phyloP scores from a whole-genome alignment of 2,329 filamentous ascomycete genomes.

The Pyrenophora seminiperda region DNA sequence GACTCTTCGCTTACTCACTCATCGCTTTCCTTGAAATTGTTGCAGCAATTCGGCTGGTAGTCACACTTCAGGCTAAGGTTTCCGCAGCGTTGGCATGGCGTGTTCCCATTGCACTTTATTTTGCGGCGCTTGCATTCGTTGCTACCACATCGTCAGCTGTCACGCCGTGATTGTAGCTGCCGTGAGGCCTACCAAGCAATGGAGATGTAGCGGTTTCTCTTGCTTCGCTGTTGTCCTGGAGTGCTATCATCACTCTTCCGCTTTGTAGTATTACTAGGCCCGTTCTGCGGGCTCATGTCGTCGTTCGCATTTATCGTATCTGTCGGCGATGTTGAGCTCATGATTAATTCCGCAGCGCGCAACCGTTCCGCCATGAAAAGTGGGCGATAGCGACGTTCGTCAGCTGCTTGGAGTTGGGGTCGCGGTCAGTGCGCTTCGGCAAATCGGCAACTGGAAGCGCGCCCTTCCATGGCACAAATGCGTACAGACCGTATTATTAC shows the following conservation, averaged over 20 bases:
- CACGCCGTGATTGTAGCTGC: too few species aligned
- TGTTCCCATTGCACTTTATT: constrained; percentile 71
- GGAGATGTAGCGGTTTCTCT: constrained; percentile 67
- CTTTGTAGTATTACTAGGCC: constrained; percentile 40
- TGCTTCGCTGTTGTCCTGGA: constrained; percentile 58
- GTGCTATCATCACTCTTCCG: constrained; percentile 52
- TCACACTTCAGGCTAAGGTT: constrained; percentile 67
- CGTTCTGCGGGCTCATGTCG: constrained; percentile 42
- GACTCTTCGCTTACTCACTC: constrained; percentile 25
- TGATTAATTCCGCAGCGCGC: constrained; percentile 13
- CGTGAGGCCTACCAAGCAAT: constrained; percentile 57
- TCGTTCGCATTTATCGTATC: constrained; percentile 36
- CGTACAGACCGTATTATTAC: too few species aligned
- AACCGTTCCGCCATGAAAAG: constrained; percentile 16
- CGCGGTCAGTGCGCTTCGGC: constrained; percentile 13
- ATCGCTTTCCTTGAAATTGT: constrained; percentile 89
- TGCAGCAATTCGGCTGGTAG: constrained; percentile 72
- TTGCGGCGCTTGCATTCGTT: constrained; percentile 70
- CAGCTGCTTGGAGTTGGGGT: constrained; percentile 6
- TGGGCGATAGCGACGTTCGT: not conserved
- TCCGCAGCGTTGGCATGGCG: constrained; percentile 68
- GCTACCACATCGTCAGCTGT: not conserved
- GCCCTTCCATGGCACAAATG: too few species aligned
- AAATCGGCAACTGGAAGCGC: too few species aligned
- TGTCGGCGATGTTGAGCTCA: constrained; percentile 21